Evolutionary conservation across 371 early-diverging fungal species (phyloP).

Genomic region (Chytridiales sp.): DNA sequence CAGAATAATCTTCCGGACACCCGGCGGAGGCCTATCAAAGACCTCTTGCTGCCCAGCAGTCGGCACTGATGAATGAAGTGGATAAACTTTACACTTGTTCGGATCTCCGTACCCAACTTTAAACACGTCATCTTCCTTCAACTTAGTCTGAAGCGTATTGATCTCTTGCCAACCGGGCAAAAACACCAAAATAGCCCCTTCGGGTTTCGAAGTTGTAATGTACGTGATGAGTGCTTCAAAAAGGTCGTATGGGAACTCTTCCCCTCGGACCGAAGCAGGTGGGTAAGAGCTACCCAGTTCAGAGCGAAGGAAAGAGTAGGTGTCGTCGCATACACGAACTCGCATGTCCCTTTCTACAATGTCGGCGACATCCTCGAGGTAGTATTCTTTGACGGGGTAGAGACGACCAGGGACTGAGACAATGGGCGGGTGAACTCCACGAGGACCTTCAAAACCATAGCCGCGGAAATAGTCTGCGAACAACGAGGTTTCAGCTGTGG

Average conservation of each 20-base stretch:
- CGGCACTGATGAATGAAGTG: constrained; percentile 74
- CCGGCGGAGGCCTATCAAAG: constrained; percentile 59
- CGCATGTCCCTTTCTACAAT: constrained; percentile 8
- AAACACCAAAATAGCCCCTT: constrained; percentile 80
- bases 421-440: constrained; percentile 69
- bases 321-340: constrained; percentile 10
- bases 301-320: constrained; percentile 9
- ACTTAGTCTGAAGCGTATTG: constrained; percentile 14
- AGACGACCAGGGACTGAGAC: constrained; percentile 75
- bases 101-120: constrained; percentile 20
- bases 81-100: constrained; percentile 17
- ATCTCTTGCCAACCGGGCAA: constrained; percentile 82
- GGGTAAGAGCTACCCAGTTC: constrained; percentile 30
- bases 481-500: constrained; percentile 41
- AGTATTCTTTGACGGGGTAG: constrained; percentile 70
- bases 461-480: constrained; percentile 45
- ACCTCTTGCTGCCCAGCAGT: constrained; percentile 65
- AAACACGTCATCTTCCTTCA: constrained; percentile 24
- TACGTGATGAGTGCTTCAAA: constrained; percentile 61
- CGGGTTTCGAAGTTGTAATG: constrained; percentile 44
- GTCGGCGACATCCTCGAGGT: constrained; percentile 67
- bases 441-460: no score
- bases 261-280: constrained; percentile 28
- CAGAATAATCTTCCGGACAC: constrained; percentile 79
- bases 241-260: constrained; percentile 67